Evolutionary conservation across 75 land plant genomes (phyloP), one percentile per base, ranked within the genome.

Genomic region (Pseudotsuga menziesii): DNA sequence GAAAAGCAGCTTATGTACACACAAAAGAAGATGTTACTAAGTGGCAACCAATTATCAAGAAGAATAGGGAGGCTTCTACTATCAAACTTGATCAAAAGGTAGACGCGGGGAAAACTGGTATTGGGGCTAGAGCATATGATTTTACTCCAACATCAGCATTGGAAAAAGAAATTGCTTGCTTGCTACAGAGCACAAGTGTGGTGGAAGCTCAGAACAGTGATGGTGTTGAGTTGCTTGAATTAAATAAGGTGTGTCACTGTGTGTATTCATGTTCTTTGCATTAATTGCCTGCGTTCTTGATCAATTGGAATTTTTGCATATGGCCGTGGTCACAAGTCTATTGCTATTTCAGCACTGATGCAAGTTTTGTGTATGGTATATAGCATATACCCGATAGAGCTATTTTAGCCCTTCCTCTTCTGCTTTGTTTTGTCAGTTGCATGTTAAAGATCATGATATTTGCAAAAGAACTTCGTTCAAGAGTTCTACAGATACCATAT

Each of bases 1-100:
- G 97, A 75, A 83, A 85, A 75, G 92, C 76, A 25, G 92, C 90
- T 2, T 93, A 96, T 82, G 89, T 85, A 79, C 77, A 87, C 27
- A 80, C 90, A 54, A 91, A 85, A 79, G 88, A 94, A 57, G 97
- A 94, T 3, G 82, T 96, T 36, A 82, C 89, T 8, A 94, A 91
- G 82, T 94, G 97, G 98, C 94, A 90, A 76, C 87, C 88, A 19
- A 58, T 91, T 70, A 91, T 96, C 27, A 96, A 96, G 89, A 84
- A 56, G 75, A 96, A 96, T 72, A 81, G 98, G 74, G 97, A 96
- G 73, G 97, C 98, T 27, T 84, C 97, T n/a, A 85, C 94, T 13
- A 58, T 91, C 22, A 78, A 57, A 48, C 92, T 93, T 80, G 90
- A 85, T 75, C 80, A 84, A 74, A 86, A 86, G 80, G 64, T 66